Evolutionary conservation across 23 red algal genomes (phyloP).

Genomic region (Pyropia yezoensis): DNA sequence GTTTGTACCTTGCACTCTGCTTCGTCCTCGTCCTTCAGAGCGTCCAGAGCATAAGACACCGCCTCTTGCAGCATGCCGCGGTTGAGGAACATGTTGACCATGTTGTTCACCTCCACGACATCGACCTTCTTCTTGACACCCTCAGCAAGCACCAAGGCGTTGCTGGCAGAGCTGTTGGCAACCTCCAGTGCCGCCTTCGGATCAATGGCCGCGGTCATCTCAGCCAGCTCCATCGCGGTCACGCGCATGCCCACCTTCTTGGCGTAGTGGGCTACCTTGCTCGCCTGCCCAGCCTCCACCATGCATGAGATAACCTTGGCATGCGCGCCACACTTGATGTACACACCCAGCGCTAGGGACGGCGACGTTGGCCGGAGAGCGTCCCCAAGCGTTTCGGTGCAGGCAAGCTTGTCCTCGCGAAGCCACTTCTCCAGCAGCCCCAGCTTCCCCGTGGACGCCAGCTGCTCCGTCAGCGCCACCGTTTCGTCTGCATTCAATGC

Average conservation of each 20-base stretch:
- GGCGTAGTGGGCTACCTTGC: slow-evolving; percentile 59
- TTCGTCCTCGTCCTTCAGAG: slow-evolving; percentile 56
- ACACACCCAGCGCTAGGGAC: slow-evolving; percentile 68
- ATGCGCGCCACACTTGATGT: slow-evolving; percentile 73
- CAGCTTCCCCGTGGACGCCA: slow-evolving; percentile 32
- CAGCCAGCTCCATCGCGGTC: slow-evolving; percentile 49
- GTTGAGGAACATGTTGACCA: slow-evolving; percentile 83
- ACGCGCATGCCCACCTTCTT: slow-evolving; percentile 67
- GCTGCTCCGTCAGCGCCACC: slow-evolving; percentile 44
- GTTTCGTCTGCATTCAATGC: slow-evolving; percentile 71
- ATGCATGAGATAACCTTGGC: slow-evolving; percentile 82
- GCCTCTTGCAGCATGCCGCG: slow-evolving; percentile 89
- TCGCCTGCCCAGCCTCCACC: slow-evolving; percentile 45
- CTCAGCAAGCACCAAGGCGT: slow-evolving; percentile 49
- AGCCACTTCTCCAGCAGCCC: slow-evolving; percentile 88
- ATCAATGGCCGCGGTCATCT: slow-evolving; percentile 45
- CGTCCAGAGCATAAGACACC: slow-evolving; percentile 72
- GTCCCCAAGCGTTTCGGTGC: slow-evolving; percentile 77
- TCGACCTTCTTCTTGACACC: slow-evolving; percentile 37
- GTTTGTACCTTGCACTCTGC: slow-evolving; percentile 79
- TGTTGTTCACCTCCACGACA: slow-evolving; percentile 57
- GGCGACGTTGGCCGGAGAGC: slow-evolving; percentile 27
- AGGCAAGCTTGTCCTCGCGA: slow-evolving; percentile 76
- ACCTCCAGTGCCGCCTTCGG: slow-evolving; percentile 76
- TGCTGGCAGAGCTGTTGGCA: slow-evolving; percentile 39